These are phyloP conservation scores for Saturnispora dispora DNA, from an alignment of 805 yeast species.

Conservation along the genomic window DNA sequence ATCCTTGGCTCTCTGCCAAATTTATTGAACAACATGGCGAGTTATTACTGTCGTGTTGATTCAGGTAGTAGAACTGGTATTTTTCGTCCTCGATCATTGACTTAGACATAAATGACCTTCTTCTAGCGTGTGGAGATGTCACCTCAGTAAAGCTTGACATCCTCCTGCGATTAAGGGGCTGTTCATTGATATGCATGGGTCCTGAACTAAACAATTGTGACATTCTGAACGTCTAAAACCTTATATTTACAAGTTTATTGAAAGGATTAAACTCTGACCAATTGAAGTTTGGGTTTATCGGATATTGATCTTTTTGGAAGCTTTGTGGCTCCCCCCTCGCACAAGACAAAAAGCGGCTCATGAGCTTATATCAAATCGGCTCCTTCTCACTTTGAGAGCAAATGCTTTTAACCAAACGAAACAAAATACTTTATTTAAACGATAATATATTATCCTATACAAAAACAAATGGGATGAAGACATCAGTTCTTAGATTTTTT, in stretches of 20 bases:
- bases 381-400: background rate
- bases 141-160: slow-evolving; percentile 28
- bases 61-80: slow-evolving; percentile 42
- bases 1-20: slow-evolving; percentile 61
- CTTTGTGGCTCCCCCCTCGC: background rate
- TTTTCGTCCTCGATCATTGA: slow-evolving; percentile 50
- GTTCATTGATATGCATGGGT: background rate
- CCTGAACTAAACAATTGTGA: background rate
- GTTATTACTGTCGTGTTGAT: slow-evolving; percentile 15
- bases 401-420: slow-evolving; percentile 3
- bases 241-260: background rate
- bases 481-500: slow-evolving; percentile 19
- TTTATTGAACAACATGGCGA: slow-evolving; percentile 35
- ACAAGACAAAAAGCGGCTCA: background rate
- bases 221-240: background rate
- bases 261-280: background rate
- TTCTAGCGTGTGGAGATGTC: slow-evolving; percentile 45
- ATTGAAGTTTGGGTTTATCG: background rate
- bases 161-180: slow-evolving; percentile 13
- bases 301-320: background rate
- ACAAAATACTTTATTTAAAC: background rate
- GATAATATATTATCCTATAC: slow-evolving; percentile 1
- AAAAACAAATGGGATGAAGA: background rate
- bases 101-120: slow-evolving; percentile 48
- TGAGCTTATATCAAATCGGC: background rate